Percentiles rank a stretch among this genome's conserved stretches.
Evolutionary conservation across 208 protist genomes (phyloP).

Genomic region (Phytomonas sp.): DNA sequence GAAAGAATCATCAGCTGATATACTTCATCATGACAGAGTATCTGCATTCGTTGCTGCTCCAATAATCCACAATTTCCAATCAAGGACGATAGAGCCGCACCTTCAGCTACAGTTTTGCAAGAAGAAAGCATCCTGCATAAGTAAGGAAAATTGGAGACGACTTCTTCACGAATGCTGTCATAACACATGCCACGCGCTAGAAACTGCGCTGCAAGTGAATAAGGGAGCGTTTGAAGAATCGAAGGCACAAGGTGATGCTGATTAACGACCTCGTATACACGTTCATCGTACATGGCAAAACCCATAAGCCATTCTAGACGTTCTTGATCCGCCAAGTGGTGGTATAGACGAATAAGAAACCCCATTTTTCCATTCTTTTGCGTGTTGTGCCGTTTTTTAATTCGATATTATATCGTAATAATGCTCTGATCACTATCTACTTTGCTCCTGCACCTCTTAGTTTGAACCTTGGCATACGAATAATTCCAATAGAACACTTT

Average conservation of each 20-base stretch:
- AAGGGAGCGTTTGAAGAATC: constrained; percentile 52
- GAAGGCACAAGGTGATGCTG: constrained; percentile 45
- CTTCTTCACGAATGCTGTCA: constrained; percentile 57
- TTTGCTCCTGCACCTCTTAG: neutral
- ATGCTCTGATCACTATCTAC: neutral
- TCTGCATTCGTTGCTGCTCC: constrained; percentile 73
- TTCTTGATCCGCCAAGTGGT: constrained; percentile 52
- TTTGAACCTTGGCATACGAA: neutral
- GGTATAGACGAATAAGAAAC: constrained; percentile 50
- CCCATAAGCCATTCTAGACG: constrained; percentile 45
- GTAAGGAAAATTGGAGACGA: constrained; percentile 71
- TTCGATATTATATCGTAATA: neutral
- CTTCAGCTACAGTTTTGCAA: constrained; percentile 61
- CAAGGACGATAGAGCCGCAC: constrained; percentile 64
- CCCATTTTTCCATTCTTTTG: constrained; percentile 29
- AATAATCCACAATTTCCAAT: constrained; percentile 76
- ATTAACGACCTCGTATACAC: constrained; percentile 83
- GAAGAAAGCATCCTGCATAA: constrained; percentile 82
- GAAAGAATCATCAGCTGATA: constrained; percentile 87
- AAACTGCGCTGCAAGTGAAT: constrained; percentile 53
- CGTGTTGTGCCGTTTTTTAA: neutral
- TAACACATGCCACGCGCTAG: constrained; percentile 81
- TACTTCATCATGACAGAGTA: constrained; percentile 86
- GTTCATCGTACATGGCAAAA: constrained; percentile 80
- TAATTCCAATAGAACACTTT: neutral